A percentile compares a stretch with the other conserved stretches of the same genome.
Conservation (phyloP, 257 asterid genomes). For the Solanum virginianum region DNA sequence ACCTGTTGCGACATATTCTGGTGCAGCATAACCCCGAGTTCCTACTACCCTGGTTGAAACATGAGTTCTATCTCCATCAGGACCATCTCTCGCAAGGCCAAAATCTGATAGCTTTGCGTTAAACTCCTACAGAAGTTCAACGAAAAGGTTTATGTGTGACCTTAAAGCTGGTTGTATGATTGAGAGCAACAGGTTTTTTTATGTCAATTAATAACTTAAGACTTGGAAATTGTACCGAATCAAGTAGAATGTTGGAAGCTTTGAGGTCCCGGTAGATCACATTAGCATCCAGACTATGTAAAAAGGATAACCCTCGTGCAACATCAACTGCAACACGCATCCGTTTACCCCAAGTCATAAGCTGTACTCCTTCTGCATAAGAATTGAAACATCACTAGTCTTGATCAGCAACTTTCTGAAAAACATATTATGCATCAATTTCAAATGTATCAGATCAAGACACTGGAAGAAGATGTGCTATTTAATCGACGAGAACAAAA, state of each 20-base stretch:
- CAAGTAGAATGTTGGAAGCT: slow-evolving; percentile 51
- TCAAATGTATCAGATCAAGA: neutral
- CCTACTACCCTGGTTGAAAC: slow-evolving; percentile 67
- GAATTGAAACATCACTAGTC: neutral
- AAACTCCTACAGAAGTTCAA: slow-evolving; percentile 31
- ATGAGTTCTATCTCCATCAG: slow-evolving; percentile 57
- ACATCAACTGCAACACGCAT: slow-evolving; percentile 39
- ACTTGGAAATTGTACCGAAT: slow-evolving; percentile 26
- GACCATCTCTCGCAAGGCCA: slow-evolving; percentile 69
- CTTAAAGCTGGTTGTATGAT: neutral
- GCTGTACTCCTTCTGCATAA: slow-evolving; percentile 51
- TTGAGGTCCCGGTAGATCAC: slow-evolving; percentile 58
- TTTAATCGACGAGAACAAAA: neutral
- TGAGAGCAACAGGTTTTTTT: neutral
- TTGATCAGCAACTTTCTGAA: neutral
- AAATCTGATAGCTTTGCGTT: slow-evolving; percentile 63
- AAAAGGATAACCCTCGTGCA: slow-evolving; percentile 47
- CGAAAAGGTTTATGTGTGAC: neutral
- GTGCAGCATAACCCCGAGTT: slow-evolving; percentile 72
- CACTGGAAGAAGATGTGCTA: neutral
- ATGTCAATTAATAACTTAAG: neutral
- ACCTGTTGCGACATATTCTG: slow-evolving; percentile 62
- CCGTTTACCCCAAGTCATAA: slow-evolving; percentile 44
- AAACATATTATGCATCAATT: neutral
- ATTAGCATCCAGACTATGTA: slow-evolving; percentile 45